phyloP scores from a whole-genome alignment of 1,139 yeast species.

The Saccharomyces hybrid region DNA sequence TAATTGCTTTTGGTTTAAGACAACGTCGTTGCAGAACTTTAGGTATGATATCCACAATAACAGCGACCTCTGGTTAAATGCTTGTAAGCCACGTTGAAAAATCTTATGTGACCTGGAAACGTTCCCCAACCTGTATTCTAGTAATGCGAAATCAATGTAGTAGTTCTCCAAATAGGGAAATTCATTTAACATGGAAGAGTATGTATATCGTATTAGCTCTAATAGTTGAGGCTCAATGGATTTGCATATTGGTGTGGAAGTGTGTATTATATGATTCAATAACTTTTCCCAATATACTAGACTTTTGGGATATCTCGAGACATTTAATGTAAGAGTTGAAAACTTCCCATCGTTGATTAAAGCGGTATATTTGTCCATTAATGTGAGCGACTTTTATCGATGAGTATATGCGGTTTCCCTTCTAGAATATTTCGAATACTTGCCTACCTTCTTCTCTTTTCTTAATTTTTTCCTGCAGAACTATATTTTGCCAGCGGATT shows the following conservation, averaged over 20 bases:
- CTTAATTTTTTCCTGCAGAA: background rate
- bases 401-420: background rate
- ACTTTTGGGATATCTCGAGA: conserved; percentile 23
- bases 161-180: conserved; percentile 71
- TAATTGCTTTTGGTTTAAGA: conserved; percentile 28
- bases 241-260: conserved; percentile 25
- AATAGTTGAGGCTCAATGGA: conserved; percentile 15
- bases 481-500: background rate
- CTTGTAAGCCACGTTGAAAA: conserved; percentile 46
- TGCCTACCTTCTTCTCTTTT: background rate
- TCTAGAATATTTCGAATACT: background rate
- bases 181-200: conserved; percentile 48
- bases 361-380: conserved; percentile 18
- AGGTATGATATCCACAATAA: conserved; percentile 68
- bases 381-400: background rate
- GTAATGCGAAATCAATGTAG: conserved; percentile 69
- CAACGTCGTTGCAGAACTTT: conserved; percentile 43
- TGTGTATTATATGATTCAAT: conserved; percentile 21
- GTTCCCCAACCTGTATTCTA: conserved; percentile 55
- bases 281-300: conserved; percentile 28
- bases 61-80: conserved; percentile 37
- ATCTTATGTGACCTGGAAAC: conserved; percentile 42
- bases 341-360: conserved; percentile 20
- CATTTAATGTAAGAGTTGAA: conserved; percentile 19
- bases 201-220: conserved; percentile 36